Evolutionary conservation across 345 rosid species (phyloP).

Genomic region (Brassica carinata): DNA sequence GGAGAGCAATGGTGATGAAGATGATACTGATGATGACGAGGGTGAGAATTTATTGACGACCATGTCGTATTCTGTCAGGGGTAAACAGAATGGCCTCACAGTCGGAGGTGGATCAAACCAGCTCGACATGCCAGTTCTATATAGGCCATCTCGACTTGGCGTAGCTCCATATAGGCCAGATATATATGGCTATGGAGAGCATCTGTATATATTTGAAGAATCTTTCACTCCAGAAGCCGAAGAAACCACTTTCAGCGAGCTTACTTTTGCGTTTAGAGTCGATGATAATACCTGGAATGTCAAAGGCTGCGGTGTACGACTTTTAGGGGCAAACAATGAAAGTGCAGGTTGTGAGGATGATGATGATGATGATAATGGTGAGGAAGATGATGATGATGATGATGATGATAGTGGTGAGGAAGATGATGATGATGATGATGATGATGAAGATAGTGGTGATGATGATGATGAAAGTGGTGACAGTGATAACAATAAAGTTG

Average conservation of each 20-base stretch:
- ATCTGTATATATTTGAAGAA: slow-evolving; percentile 1
- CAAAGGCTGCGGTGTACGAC: background rate
- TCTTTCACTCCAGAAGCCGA: background rate
- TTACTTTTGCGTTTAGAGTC: background rate
- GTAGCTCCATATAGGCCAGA: background rate
- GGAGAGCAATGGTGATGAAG: background rate
- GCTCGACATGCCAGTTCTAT: background rate
- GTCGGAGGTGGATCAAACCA: background rate
- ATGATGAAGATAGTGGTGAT: no score
- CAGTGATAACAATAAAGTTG: background rate
- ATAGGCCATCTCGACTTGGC: no score
- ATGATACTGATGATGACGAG: no score
- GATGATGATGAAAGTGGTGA: no score
- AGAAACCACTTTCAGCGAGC: background rate
- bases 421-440: no score
- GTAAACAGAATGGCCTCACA: background rate
- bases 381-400: background rate
- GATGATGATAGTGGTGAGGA: background rate
- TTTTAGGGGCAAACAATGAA: background rate
- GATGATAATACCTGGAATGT: background rate
- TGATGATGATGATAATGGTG: background rate
- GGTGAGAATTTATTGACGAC: background rate
- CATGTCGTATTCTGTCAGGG: background rate
- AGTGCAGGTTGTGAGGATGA: background rate
- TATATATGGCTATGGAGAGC: background rate